Percentiles rank a stretch among this genome's conserved stretches.
Evolutionary conservation across 2,329 filamentous ascomycete genomes (phyloP).

Genomic region (Ploettnerulaceae sp.): DNA sequence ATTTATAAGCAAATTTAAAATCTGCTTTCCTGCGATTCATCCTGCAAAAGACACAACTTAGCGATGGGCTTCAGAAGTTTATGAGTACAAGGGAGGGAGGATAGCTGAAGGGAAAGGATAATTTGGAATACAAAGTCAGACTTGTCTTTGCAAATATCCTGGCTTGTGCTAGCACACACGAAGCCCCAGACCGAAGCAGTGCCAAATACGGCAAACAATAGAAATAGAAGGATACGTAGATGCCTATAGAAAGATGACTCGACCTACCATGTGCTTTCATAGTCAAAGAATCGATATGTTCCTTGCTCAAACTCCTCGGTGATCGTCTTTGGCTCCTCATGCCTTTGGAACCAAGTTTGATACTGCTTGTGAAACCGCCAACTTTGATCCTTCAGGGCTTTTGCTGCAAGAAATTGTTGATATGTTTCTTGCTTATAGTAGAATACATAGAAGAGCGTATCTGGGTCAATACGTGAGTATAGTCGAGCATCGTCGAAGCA

Average conservation of each 20-base stretch:
- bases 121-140: background rate
- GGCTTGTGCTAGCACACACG: no score
- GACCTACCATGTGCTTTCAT: conserved; percentile 94
- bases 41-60: conserved; percentile 49
- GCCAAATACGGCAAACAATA: background rate
- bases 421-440: conserved; percentile 97
- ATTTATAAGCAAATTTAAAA: conserved; percentile 98
- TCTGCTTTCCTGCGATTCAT: conserved; percentile 98
- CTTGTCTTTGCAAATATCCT: no score
- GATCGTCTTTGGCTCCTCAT: conserved; percentile 97
- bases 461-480: conserved; percentile 86
- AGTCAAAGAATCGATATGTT: conserved; percentile 98
- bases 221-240: background rate
- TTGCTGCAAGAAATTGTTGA: conserved; percentile 91
- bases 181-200: no score
- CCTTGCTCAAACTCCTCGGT: conserved; percentile 98
- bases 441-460: conserved; percentile 97
- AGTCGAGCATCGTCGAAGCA: conserved; percentile 89
- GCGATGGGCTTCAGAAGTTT: conserved; percentile 13
- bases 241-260: background rate
- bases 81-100: conserved; percentile 10
- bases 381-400: conserved; percentile 95
- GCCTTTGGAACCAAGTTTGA: conserved; percentile 97
- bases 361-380: conserved; percentile 99
- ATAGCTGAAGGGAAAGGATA: background rate